A percentile compares a stretch with the other conserved stretches of the same genome.
These are phyloP conservation scores for Penicillium paneum DNA, from an alignment of 2,329 filamentous ascomycete species.

Conservation along the genomic window DNA sequence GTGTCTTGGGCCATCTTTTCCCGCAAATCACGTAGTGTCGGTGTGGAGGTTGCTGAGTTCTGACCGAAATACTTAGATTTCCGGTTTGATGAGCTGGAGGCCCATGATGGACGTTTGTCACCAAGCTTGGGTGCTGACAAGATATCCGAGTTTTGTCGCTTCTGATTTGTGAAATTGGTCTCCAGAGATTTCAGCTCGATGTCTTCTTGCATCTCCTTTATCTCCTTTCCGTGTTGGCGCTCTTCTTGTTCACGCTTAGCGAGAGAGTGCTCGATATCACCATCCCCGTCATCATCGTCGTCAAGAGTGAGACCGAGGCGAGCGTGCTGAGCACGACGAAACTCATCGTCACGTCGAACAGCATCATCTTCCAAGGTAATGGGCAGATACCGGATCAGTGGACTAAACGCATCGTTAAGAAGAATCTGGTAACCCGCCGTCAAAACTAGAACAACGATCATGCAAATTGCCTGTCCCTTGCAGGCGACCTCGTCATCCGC, in stretches of 20 bases:
- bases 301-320: slow-evolving; percentile 61
- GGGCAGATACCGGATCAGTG: slow-evolving; percentile 82
- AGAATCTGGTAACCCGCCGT: slow-evolving; percentile 76
- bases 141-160: slow-evolving; percentile 11
- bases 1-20: slow-evolving; percentile 53
- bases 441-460: slow-evolving; percentile 70
- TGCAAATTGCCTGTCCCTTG: slow-evolving; percentile 73
- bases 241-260: slow-evolving; percentile 45
- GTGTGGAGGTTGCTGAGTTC: slow-evolving; percentile 33
- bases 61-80: slow-evolving; percentile 41
- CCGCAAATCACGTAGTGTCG: slow-evolving; percentile 33
- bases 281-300: slow-evolving; percentile 45
- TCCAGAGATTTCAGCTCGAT: slow-evolving; percentile 47
- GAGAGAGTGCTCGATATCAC: slow-evolving; percentile 46
- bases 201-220: slow-evolving; percentile 48
- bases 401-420: slow-evolving; percentile 78
- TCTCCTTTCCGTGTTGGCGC: slow-evolving; percentile 35
- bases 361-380: slow-evolving; percentile 96
- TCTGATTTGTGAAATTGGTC: slow-evolving; percentile 19
- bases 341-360: slow-evolving; percentile 83
- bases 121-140: slow-evolving; percentile 24
- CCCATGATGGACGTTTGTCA: slow-evolving; percentile 42
- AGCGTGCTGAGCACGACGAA: slow-evolving; percentile 71
- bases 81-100: slow-evolving; percentile 40
- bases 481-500: slow-evolving; percentile 56